Base-by-base conservation (phyloP, 768 basidiomycete genomes). In the Russula virescens region DNA sequence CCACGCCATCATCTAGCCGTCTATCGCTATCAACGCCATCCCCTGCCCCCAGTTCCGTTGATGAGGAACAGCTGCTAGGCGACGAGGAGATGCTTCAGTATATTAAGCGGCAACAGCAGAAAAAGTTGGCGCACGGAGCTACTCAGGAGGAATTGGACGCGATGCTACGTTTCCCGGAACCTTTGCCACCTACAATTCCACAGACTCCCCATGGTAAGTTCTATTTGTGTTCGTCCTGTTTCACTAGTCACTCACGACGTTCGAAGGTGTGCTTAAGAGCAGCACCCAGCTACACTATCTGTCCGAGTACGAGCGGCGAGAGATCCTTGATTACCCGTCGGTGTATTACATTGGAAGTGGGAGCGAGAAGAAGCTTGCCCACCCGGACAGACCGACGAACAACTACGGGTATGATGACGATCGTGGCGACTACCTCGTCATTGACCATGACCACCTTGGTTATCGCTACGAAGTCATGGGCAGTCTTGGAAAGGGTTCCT, bases 71-170 rank as follows among this genome's bases (percentile, higher is more conserved):
- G 72, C 55, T 88, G 8, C 75, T 89, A 19, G 97, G 91, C 18
- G 97, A 99, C 71, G 94, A 97, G 64, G 97, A 99, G 76, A 99
- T 99, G 97, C 75, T 90, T 70, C 87, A 89, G 62, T 99, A 96
- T 74, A 91, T 98, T 66, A 84, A 85, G 67, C 83, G 94, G 26
- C 91, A 97, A 66, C 89, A 94, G 68, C 84, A 91, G 43, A 94
- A 94, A 78, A 92, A 88, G 73, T 72, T 94, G 65, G 88, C 91
- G 11, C 80, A 81, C 14, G 93, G 93, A 31, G 87, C 91, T 9
- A 87, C 85, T 35, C 91, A 93, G 70, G 87, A 89, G 67, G 91
- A 96, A 67, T 75, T 99, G 50, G 91, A 97, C 66, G 88, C 87
- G 52, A 76, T 98, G 68, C 80, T 97, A 58, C 87, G 86, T 57